Evolutionary conservation across 495 filamentous ascomycete species (phyloP), one percentile per base, ranked within the genome.

Genomic region (Daldinia caldariorum): DNA sequence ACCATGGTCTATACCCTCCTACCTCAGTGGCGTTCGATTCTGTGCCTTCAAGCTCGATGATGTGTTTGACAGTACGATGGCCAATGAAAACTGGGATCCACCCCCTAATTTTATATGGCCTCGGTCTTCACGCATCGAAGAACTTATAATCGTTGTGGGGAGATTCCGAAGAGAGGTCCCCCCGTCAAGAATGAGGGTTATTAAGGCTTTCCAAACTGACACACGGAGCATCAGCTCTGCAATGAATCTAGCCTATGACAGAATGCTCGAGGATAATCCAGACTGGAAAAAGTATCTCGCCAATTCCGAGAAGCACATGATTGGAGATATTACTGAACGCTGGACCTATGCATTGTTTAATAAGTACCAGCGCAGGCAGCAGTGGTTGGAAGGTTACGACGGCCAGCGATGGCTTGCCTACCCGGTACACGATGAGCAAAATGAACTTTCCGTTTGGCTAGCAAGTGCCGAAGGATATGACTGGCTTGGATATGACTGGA

Each of bases 81-180:
- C 4, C 7, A 0, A 13, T 26, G 0, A 6, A 4, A 5, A 6
- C n/a, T 0, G 6, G 6, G 12, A 29, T 7, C 8, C 20, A 9
- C 41, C 51, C 0, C 43, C 43, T 0, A 1, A 16, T 8, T 66
- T 62, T 43, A 45, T 62, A 31, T 59, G 53, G 45, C 10, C 20
- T 2, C 6, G 7, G 4, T 3, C 16, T 10, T 67, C 69, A 2
- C 29, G 13, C 0, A 10, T 71, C 10, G 69, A 71, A 10, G 63
- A 71, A 37, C 31, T 67, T 37, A 54, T 71, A 7, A 57, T 71
- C 10, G 7, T 71, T 0, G 58, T 71, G 12, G 58, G 69, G 6
- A 49, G 51, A 14, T 63, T 67, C 45, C 53, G 41, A 6, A 59
- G 49, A 14, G 47, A 55, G 0, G 39, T 71, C 13, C 35, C 32